These are phyloP conservation scores for Phlyctochytrium arcticum DNA, from an alignment of 192 early-diverging fungal genomes.

Conservation along the genomic window DNA sequence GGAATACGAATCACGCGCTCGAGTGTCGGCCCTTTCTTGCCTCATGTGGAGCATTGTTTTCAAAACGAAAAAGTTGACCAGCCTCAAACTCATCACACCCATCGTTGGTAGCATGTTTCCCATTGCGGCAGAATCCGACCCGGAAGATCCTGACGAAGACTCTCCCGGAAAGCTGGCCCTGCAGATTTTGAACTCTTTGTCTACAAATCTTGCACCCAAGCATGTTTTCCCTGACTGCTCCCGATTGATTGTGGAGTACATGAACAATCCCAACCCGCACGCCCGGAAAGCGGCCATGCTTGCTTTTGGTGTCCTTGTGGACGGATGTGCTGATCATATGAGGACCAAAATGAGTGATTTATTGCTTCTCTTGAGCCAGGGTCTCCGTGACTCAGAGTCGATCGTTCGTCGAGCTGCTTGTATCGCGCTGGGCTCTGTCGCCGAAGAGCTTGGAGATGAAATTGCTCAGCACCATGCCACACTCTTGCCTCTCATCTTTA, in stretches of 20 bases:
- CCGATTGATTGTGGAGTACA: slow-evolving; percentile 67
- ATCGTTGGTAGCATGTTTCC: slow-evolving; percentile 79
- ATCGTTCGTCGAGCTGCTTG: slow-evolving; percentile 82
- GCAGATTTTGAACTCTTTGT: slow-evolving; percentile 71
- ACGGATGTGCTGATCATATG: slow-evolving; percentile 85
- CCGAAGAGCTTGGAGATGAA: slow-evolving; percentile 76
- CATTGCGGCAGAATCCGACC: slow-evolving; percentile 77
- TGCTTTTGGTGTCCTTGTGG: slow-evolving; percentile 74
- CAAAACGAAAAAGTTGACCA: slow-evolving; percentile 80
- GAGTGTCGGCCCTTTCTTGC: slow-evolving; percentile 80
- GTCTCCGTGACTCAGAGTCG: slow-evolving; percentile 75
- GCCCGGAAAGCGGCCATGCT: slow-evolving; percentile 86
- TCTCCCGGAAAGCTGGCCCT: slow-evolving; percentile 66
- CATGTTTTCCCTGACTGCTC: slow-evolving; percentile 82
- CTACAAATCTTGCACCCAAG: slow-evolving; percentile 79
- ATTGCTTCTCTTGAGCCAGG: slow-evolving; percentile 66
- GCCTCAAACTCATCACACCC: slow-evolving; percentile 74
- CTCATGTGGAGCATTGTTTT: slow-evolving; percentile 68
- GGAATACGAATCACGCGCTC: slow-evolving; percentile 62
- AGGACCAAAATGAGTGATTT: slow-evolving; percentile 74
- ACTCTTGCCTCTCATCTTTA: slow-evolving; percentile 81
- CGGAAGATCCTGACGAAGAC: slow-evolving; percentile 78
- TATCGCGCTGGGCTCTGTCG: slow-evolving; percentile 63
- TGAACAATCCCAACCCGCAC: slow-evolving; percentile 70
- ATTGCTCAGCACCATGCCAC: slow-evolving; percentile 75